Evolutionary conservation across 148 eudicot genomes (phyloP).

Genomic region (Nyssa sinensis): DNA sequence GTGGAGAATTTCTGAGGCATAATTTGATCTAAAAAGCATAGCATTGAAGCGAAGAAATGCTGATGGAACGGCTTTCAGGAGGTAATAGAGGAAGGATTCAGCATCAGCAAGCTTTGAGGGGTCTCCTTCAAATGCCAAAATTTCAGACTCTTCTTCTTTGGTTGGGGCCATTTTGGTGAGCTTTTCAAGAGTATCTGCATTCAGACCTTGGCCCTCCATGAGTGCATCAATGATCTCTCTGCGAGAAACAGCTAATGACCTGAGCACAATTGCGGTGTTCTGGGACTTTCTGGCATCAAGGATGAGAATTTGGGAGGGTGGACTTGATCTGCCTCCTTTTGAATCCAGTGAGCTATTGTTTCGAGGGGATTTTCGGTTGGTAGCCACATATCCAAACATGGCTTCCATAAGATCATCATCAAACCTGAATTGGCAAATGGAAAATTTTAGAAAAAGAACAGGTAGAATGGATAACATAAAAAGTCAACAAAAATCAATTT

Average conservation of each 20-base stretch:
- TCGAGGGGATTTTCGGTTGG: conserved; percentile 48
- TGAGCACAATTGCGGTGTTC: conserved; percentile 74
- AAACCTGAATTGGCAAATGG: conserved; percentile 44
- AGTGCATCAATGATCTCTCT: conserved; percentile 58
- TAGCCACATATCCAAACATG: conserved; percentile 69
- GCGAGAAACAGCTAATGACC: conserved; percentile 57
- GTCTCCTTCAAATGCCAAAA: conserved; percentile 67
- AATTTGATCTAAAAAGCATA: conserved; percentile 66
- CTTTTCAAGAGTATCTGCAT: conserved; percentile 67
- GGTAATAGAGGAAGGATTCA: conserved; percentile 74
- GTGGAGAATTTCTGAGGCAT: conserved; percentile 45
- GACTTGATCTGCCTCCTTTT: conserved; percentile 28
- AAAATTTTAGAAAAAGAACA: background rate
- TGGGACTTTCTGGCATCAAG: conserved; percentile 74
- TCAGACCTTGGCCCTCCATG: conserved; percentile 57
- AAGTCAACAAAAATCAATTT: background rate
- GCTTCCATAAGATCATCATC: conserved; percentile 93
- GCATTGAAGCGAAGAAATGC: conserved; percentile 68
- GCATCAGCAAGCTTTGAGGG: conserved; percentile 71
- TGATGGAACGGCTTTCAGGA: conserved; percentile 68
- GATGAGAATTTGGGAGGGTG: conserved; percentile 53
- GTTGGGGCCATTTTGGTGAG: conserved; percentile 67
- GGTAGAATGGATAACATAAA: background rate
- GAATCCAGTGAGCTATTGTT: conserved; percentile 18
- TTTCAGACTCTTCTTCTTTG: conserved; percentile 55